Evolutionary conservation across 371 early-diverging fungal species (phyloP).

Genomic region (Apophysomyces trapeziformis): DNA sequence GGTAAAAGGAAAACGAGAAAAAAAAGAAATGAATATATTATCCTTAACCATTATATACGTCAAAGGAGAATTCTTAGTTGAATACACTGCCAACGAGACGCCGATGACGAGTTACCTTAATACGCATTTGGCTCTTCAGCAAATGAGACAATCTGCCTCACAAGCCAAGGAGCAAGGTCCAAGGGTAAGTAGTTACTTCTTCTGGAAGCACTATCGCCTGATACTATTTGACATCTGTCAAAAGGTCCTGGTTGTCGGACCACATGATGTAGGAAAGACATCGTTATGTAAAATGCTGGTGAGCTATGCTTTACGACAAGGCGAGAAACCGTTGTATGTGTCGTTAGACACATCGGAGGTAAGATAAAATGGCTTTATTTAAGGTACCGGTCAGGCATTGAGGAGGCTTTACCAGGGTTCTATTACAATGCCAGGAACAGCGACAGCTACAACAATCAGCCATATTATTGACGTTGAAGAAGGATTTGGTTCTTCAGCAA

Average conservation of each 20-base stretch:
- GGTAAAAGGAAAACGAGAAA: background rate
- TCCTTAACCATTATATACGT: constrained; percentile 46
- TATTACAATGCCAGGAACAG: constrained; percentile 85
- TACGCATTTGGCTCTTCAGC: constrained; percentile 87
- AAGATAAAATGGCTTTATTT: constrained; percentile 13
- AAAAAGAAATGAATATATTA: background rate
- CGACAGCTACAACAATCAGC: constrained; percentile 78
- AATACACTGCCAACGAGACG: constrained; percentile 92
- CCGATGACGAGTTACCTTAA: constrained; percentile 92
- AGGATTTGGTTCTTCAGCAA: constrained; percentile 82
- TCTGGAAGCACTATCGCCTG: background rate
- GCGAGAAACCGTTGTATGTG: constrained; percentile 78
- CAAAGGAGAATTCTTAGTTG: constrained; percentile 73
- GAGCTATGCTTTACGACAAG: constrained; percentile 83
- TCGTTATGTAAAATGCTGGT: constrained; percentile 80
- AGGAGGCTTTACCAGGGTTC: constrained; percentile 59
- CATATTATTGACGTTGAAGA: constrained; percentile 86
- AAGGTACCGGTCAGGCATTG: no score
- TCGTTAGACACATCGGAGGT: constrained; percentile 86
- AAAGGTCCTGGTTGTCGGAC: constrained; percentile 86
- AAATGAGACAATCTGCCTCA: constrained; percentile 66
- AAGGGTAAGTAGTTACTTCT: constrained; percentile 48
- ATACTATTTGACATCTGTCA: background rate
- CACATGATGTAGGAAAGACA: constrained; percentile 92
- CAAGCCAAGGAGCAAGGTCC: constrained; percentile 62